Base-by-base conservation (phyloP, 2,329 filamentous ascomycete genomes). In the Venturia effusa region DNA sequence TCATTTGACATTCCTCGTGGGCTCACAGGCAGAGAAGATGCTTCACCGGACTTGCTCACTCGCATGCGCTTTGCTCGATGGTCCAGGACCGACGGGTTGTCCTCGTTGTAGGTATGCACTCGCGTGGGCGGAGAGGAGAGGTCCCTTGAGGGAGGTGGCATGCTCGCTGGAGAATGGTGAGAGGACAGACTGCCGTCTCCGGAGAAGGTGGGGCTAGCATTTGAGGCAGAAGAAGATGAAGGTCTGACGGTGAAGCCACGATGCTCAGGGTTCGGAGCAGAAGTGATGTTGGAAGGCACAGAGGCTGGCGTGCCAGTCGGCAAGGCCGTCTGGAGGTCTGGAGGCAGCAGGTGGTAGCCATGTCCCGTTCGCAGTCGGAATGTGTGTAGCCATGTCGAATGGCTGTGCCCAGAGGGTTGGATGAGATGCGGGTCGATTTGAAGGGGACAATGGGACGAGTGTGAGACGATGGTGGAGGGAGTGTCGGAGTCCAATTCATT, bases 1-100 rank as follows among this genome's bases (percentile, higher is more conserved):
- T 54, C 27, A 48, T 30, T 17, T 60, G 64, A 34, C 11, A 48
- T 13, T 34, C 27, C 51, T 13, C n/a, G 51, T 19, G 43, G 40
- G n/a, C 45, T 61, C 4, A 22, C 57, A 37, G 32, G 30, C 54
- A 43, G 63, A 41, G 45, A 13, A 7, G 55, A 61, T 24, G 22
- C 51, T 15, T 64, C 67, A 40, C 65, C 65, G 19, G 27, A 64
- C 19, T 72, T 68, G 60, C 70, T 74, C 43, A 74, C 66, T 64
- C 71, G 70, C 34, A 71, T 66, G 3, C 75, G 69, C 66, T 78
- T 78, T 19, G 70, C 65, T 34, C 70, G 67, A 63, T 75, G 72
- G 63, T 76, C 74, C 11, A 70, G 45, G 4, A 61, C 51, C 19
- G 61, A 55, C 1, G 62, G 34, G 24, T 60, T 41, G 30, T 66